Evolutionary conservation across 805 yeast genomes (phyloP).

Genomic region (Candida parachauliodes): DNA sequence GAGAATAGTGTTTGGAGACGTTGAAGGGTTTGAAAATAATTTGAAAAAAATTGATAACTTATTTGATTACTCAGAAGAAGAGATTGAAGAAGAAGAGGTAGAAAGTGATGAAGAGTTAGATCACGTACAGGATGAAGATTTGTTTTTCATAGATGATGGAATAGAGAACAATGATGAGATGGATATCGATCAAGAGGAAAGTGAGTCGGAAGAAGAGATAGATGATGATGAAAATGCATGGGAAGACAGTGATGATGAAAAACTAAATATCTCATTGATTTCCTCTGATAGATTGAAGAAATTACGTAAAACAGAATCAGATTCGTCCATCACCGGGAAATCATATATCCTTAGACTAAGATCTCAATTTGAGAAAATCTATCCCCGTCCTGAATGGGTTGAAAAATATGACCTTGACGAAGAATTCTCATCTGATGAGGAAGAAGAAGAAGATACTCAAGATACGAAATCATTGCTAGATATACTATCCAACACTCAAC

Average conservation of each 20-base stretch:
- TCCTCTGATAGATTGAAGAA: conserved; percentile 63
- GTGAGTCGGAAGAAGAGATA: conserved; percentile 21
- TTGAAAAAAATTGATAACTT: conserved; percentile 59
- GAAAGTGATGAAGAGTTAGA: conserved; percentile 31
- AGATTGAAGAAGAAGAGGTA: conserved; percentile 18
- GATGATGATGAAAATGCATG: conserved; percentile 45
- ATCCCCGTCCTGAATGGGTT: conserved; percentile 87
- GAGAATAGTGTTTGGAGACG: conserved; percentile 85
- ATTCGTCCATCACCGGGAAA: conserved; percentile 51
- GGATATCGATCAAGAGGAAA: conserved; percentile 21
- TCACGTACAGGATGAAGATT: conserved; percentile 35
- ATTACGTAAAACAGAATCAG: conserved; percentile 59
- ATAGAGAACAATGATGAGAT: conserved; percentile 28
- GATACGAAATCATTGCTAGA: conserved; percentile 26
- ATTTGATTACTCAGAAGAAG: conserved; percentile 39
- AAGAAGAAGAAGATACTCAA: conserved; percentile 17
- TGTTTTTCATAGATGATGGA: conserved; percentile 44
- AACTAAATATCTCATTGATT: conserved; percentile 54
- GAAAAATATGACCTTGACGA: conserved; percentile 37
- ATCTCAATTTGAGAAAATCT: conserved; percentile 66
- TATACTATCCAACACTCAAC: conserved; percentile 28
- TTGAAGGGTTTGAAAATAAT: conserved; percentile 65
- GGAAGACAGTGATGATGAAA: conserved; percentile 91
- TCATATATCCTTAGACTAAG: conserved; percentile 64
- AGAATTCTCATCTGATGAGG: conserved; percentile 25